Base-by-base conservation (phyloP, 768 basidiomycete genomes). In the Naganishia kalamii region DNA sequence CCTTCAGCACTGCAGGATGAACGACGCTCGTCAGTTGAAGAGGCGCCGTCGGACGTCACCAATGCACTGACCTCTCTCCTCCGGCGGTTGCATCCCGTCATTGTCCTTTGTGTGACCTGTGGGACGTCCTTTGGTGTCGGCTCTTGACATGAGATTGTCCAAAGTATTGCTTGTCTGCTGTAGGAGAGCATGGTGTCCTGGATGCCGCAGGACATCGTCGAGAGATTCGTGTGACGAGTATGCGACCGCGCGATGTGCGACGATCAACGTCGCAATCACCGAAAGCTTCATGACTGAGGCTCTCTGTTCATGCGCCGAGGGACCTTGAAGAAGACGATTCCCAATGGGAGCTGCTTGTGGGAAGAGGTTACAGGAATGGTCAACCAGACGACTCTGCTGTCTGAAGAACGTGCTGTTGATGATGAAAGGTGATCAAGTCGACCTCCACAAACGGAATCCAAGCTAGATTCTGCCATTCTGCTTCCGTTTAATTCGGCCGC, bases 1-100 rank as follows among this genome's bases (percentile, higher is more conserved):
- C 75, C 33, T 69, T 76, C 13, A 76, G 17, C 17, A 52, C 63
- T 64, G 41, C 27, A n/a, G 23, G 27, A 23, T 3, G 8, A 33
- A 40, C 3, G 15, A n/a, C 37, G n/a, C 19, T 35, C 4, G 3
- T 52, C 32, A 57, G 37, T n/a, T 7, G 4, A 32, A 23, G 17
- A 7, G 21, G 11, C 7, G n/a, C 1, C 17, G 37, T 25, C 19
- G 5, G 1, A 25, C 10, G 1, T 10, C 32, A 32, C 8, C 5
- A 2, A 12, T 37, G 6, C 33, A 57, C 54, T 57, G 21, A 41
- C 54, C 54, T 27, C 54, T 57, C 54, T 57, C 37, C 11, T 40
- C 10, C 6, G 54, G 54, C 23, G n/a, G 33, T 17, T 57, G 21
- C 37, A 37, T n/a, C 17, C 35, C 51, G 30, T 35, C n/a, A 2